phyloP scores from a whole-genome alignment of 495 filamentous ascomycete genomes.

The Talaromyces thailandensis region DNA sequence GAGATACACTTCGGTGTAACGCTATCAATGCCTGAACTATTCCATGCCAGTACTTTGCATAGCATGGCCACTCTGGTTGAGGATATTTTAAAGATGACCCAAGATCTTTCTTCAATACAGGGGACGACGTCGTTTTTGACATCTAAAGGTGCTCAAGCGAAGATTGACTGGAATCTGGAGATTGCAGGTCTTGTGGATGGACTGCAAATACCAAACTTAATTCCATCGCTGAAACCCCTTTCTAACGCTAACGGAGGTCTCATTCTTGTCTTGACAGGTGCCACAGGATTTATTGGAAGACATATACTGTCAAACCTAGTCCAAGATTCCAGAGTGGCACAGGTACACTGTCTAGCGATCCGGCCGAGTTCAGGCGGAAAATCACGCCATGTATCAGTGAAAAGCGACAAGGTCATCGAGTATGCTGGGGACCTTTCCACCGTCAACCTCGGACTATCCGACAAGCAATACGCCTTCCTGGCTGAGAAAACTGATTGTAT shows the following conservation, averaged over 20 bases:
- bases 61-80: slow-evolving; percentile 17
- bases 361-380: not conserved
- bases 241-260: not conserved
- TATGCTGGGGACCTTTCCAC: slow-evolving; percentile 28
- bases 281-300: slow-evolving; percentile 26
- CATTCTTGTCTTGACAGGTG: slow-evolving; percentile 22
- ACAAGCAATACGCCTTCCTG: slow-evolving; percentile 14
- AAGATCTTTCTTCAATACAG: not conserved
- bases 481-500: slow-evolving; percentile 26
- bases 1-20: slow-evolving; percentile 13
- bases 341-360: slow-evolving; percentile 26
- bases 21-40: slow-evolving; percentile 21
- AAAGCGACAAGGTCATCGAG: slow-evolving; percentile 18
- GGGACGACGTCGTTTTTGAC: not conserved
- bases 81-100: not conserved
- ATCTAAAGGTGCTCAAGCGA: not conserved
- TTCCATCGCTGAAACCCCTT: not conserved
- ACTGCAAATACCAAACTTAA: not conserved
- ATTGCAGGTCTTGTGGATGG: not conserved
- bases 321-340: slow-evolving; percentile 9
- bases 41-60: slow-evolving; percentile 23
- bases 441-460: slow-evolving; percentile 27
- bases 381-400: not conserved
- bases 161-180: slow-evolving; percentile 13
- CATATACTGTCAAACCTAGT: slow-evolving; percentile 20